A percentile compares a stretch with the other conserved stretches of the same genome.
Conservation (phyloP, 768 basidiomycete genomes). For the Pilatotrama ljubarskyi region DNA sequence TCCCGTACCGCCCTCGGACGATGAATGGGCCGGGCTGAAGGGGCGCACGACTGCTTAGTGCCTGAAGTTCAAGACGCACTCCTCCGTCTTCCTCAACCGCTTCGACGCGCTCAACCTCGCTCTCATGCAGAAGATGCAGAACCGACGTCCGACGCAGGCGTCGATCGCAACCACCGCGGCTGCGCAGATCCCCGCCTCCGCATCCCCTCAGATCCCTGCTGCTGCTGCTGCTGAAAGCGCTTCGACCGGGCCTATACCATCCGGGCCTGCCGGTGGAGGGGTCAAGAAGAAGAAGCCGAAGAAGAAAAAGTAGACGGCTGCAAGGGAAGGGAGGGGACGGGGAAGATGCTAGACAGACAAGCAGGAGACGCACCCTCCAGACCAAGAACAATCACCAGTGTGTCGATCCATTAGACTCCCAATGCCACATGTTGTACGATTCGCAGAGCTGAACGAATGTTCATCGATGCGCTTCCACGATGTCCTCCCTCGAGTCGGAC, state of each 20-base stretch:
- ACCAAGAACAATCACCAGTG: not conserved
- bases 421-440: conserved; percentile 1
- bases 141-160: conserved; percentile 35
- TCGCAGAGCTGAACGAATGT: not conserved
- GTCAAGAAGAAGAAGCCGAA: conserved; percentile 84
- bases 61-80: conserved; percentile 94
- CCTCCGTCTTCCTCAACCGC: conserved; percentile 93
- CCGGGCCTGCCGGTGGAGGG: conserved; percentile 52
- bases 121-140: conserved; percentile 86
- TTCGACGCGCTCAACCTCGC: conserved; percentile 90
- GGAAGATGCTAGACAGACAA: too few relatives aligned
- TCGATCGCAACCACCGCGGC: conserved; percentile 11
- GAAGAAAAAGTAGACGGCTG: conserved; percentile 63
- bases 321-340: too few relatives aligned
- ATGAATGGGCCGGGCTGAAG: not conserved
- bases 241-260: conserved; percentile 27
- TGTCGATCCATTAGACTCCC: not conserved
- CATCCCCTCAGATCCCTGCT: not conserved
- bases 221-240: not conserved
- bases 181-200: not conserved
- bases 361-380: not conserved
- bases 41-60: conserved; percentile 53
- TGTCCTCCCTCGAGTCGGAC: too few relatives aligned
- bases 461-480: too few relatives aligned
- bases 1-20: not conserved